Percentiles rank a stretch among this genome's conserved stretches.
These are phyloP conservation scores for Pseudocercospora pini-densiflorae DNA, from an alignment of 2,329 filamentous ascomycete species.

Conservation along the genomic window DNA sequence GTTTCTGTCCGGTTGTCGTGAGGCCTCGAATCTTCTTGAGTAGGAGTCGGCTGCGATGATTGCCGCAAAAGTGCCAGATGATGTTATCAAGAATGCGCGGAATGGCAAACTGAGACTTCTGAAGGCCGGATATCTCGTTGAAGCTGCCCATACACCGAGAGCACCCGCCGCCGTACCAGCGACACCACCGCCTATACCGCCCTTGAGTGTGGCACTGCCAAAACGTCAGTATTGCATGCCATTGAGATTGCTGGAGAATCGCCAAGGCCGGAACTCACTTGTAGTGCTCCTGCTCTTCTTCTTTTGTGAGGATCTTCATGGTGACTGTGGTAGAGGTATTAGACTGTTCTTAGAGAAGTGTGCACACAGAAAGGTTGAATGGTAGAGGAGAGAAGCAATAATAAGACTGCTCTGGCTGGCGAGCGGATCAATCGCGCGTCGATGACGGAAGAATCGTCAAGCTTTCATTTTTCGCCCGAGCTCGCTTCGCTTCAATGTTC, in stretches of 20 bases:
- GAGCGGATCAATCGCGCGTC: neutral
- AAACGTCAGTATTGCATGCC: conserved; percentile 16
- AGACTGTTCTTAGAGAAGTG: neutral
- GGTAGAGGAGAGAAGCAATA: neutral
- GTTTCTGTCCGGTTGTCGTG: conserved; percentile 67
- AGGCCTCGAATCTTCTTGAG: conserved; percentile 72
- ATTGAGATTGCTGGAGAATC: conserved; percentile 7
- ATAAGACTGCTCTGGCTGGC: neutral
- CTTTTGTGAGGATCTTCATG: conserved; percentile 96
- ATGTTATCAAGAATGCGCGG: conserved; percentile 86
- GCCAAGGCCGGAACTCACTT: conserved; percentile 49
- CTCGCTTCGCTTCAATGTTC: too few relatives aligned
- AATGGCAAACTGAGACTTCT: conserved; percentile 84
- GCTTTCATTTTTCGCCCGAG: too few relatives aligned
- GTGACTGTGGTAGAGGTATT: conserved; percentile 6
- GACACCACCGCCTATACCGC: conserved; percentile 74
- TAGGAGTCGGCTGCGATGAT: conserved; percentile 84
- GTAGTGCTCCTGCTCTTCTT: conserved; percentile 91
- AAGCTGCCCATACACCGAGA: conserved; percentile 69
- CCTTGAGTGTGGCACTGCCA: conserved; percentile 71
- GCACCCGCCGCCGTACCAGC: conserved; percentile 70
- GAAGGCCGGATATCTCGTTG: conserved; percentile 75
- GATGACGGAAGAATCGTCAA: neutral
- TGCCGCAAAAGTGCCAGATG: conserved; percentile 75
- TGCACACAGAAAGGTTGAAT: neutral